These are phyloP conservation scores for Durotheca rogersii DNA, from an alignment of 495 filamentous ascomycete species.

Conservation along the genomic window DNA sequence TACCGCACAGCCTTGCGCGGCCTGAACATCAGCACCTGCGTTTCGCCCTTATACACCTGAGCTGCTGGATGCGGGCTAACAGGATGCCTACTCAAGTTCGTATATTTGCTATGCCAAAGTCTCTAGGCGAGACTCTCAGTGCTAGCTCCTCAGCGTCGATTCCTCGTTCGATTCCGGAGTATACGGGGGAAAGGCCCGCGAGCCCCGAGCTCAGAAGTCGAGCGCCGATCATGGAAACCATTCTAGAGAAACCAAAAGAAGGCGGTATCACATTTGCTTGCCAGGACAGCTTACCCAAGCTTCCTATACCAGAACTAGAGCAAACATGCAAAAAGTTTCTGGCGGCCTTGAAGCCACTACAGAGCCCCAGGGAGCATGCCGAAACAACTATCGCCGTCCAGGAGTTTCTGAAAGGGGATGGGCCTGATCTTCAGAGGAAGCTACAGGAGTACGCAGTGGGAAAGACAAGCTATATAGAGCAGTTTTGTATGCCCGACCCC, in stretches of 20 bases:
- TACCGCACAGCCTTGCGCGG: constrained; percentile 83
- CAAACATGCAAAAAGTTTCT: constrained; percentile 78
- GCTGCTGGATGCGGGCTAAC: constrained; percentile 37
- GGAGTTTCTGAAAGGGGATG: constrained; percentile 84
- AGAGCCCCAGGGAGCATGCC: constrained; percentile 75
- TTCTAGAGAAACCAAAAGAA: constrained; percentile 41
- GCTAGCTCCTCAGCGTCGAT: constrained; percentile 36
- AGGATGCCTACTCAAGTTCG: constrained; percentile 56
- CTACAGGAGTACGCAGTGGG: constrained; percentile 91
- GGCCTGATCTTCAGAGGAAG: constrained; percentile 81
- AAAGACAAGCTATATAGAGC: constrained; percentile 95
- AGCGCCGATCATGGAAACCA: constrained; percentile 41
- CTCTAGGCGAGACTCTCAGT: constrained; percentile 65
- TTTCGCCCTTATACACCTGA: constrained; percentile 74
- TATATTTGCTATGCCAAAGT: constrained; percentile 66
- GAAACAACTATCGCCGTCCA: constrained; percentile 78
- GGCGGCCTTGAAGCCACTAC: constrained; percentile 76
- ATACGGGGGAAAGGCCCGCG: constrained; percentile 33
- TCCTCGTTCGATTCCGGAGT: constrained; percentile 36
- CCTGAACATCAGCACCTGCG: constrained; percentile 71
- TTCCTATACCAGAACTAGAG: constrained; percentile 93
- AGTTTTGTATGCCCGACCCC: constrained; percentile 76
- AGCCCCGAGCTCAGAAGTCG: constrained; percentile 32
- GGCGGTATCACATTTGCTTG: constrained; percentile 82
- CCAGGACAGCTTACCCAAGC: constrained; percentile 85